Evolutionary conservation across 441 rosid genomes (phyloP), one percentile per base, ranked within the genome.

Genomic region (Iberis amara): DNA sequence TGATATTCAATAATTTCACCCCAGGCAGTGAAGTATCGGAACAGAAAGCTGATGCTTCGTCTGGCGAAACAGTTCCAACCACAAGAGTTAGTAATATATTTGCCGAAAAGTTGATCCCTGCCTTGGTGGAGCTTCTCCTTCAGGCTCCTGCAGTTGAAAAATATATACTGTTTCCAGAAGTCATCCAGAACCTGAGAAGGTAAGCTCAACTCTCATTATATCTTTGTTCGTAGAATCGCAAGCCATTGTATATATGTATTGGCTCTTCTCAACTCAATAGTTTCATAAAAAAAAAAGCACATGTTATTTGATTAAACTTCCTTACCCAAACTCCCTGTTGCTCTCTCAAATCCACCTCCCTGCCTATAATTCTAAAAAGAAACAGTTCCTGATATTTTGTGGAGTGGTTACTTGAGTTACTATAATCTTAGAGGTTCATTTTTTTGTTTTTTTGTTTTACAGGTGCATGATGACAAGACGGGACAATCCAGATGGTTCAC

Each of bases 401-500:
- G 27, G 61, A 24, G 35, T 38, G 31, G n/a, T 47, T n/a, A n/a
- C n/a, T n/a, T 38, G 37, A 36, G 41, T 23, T 43, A 13, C 47
- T 40, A 23, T 39, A 47, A 66, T 4, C 62, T 35, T 60, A 48
- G 49, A 59, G 8, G 46, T 33, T 65, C 42, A 42, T 18, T 63
- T 55, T 47, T 68, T 31, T 31, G 65, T 49, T 44, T 18, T 63
- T 55, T 47, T 68, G 35, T 31, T 67, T 49, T 44, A 33, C 62
- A 89, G 97, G 84, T 86, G 90, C 73, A 94, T 89, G 99, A 86
- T 82, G 65, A 79, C 89, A 57, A 83, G 99, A 79, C 81, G 96
- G 76, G 99, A 94, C 68, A 73, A 75, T 70, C 97, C 99, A 41
- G 94, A 94, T 70, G 89, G 94, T 65, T 85, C 88, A 41, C 87